phyloP scores from a whole-genome alignment of 768 basidiomycete species.

The Tulasnella sp. region DNA sequence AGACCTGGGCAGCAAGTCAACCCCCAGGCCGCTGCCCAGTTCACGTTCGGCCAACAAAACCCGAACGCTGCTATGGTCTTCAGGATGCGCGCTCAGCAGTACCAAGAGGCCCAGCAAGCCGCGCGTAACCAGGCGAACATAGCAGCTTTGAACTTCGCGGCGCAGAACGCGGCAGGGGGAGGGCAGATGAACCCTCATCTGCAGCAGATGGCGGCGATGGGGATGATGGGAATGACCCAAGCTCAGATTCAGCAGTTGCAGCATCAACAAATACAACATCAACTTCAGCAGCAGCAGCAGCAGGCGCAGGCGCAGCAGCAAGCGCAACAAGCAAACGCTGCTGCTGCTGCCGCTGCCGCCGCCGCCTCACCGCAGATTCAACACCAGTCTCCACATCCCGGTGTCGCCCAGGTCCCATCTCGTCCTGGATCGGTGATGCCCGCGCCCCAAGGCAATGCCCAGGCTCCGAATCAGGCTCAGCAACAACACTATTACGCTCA shows the following conservation, averaged over 20 bases:
- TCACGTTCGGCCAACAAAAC: not conserved
- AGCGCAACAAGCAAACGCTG: not conserved
- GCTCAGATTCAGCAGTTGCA: not conserved
- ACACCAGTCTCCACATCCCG: not conserved
- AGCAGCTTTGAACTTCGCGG: not conserved
- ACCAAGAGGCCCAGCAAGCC: not conserved
- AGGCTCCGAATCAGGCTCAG: constrained; percentile 4
- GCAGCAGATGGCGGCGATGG: constrained; percentile 7
- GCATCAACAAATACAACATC: constrained; percentile 5
- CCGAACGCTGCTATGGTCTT: not conserved
- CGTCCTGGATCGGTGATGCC: not conserved
- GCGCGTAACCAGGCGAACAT: not conserved
- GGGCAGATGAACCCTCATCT: not conserved
- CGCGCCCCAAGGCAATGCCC: not conserved
- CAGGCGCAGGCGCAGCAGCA: not conserved
- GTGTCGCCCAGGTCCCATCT: not conserved
- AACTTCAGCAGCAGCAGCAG: constrained; percentile 18
- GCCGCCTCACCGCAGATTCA: constrained; percentile 1
- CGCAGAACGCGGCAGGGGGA: not conserved
- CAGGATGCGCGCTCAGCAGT: not conserved
- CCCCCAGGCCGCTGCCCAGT: not conserved
- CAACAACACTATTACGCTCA: constrained; percentile 11
- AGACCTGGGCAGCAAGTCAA: not conserved
- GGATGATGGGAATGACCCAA: not conserved
- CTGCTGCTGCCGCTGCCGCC: no score